Base-by-base conservation (phyloP, 1,284 basidiomycete genomes). In the Fistulinella cinereoalba region DNA sequence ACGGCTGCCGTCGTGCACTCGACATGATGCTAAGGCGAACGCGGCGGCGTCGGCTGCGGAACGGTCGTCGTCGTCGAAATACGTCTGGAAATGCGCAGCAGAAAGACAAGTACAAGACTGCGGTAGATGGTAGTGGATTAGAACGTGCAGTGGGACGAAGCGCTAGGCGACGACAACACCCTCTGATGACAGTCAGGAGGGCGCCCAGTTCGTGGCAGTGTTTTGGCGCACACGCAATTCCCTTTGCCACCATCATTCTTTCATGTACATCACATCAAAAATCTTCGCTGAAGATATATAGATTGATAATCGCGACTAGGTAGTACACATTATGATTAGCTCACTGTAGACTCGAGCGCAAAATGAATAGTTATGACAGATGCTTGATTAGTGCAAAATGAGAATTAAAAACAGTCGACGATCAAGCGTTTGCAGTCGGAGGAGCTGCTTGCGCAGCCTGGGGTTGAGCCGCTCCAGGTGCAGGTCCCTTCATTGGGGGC, bases 1-100 rank as follows among this genome's bases (percentile, higher is more conserved):
- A 88, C 51, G 83, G 59, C 75, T 86, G 83, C 65, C 85, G 77
- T 64, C 83, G 69, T 50, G 83, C 76, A 65, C 32, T 33, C 5
- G 81, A 69, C 77, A 81, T 81, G 50, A 53, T 46, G 3, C 31
- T 15, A 32, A 7, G 32, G 16, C 16, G 16, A 18, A 18, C 28
- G 28, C 7, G 16, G 5, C 32, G 16, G 16, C 6, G n/a, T 18
- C 32, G n/a, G 2, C 32, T 33, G 32, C 12, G 6, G 6, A 33
- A 18, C 4, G 32, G 32, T 33, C 33, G 51, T 53, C 51, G 56
- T 53, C 45, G 56, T 41, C 31, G 41, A 6, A 11, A 15, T 31
- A 33, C 48, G 51, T 50, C 54, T 53, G 47, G 56, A 38, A 34
- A 44, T 5, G 33, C n/a, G 23, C 50, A 57, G 33, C 57, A 62